phyloP scores from a whole-genome alignment of 2,329 filamentous ascomycete species.

The Diaporthe nobilis region DNA sequence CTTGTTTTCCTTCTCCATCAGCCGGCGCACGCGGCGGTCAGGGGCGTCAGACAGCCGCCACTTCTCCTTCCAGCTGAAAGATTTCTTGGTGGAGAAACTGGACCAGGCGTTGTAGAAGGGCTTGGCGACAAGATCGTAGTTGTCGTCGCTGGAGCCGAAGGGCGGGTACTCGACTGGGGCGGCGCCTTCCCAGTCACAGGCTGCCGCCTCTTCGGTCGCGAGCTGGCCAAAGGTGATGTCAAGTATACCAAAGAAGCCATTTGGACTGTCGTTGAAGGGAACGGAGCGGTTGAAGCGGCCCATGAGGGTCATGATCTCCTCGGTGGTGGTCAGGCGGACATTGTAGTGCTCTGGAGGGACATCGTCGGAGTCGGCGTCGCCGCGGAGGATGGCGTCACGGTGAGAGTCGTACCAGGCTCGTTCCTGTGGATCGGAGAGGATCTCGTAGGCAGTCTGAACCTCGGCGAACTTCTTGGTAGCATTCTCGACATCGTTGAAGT shows the following conservation, averaged over 20 bases:
- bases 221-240: conserved; percentile 84
- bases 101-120: conserved; percentile 87
- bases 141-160: conserved; percentile 84
- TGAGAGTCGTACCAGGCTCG: conserved; percentile 98
- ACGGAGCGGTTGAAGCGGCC: conserved; percentile 84
- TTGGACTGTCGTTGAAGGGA: conserved; percentile 83
- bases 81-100: conserved; percentile 86
- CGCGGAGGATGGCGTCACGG: conserved; percentile 84
- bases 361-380: conserved; percentile 65
- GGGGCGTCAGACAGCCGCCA: conserved; percentile 89
- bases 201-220: conserved; percentile 83
- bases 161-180: conserved; percentile 79
- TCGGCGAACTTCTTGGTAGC: conserved; percentile 91
- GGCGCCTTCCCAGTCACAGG: conserved; percentile 77
- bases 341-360: conserved; percentile 60
- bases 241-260: conserved; percentile 88
- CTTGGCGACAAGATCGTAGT: conserved; percentile 82
- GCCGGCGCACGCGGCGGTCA: conserved; percentile 83
- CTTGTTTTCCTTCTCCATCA: conserved; percentile 97
- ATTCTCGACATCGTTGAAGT: conserved; percentile 86
- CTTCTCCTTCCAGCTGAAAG: conserved; percentile 90
- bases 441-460: conserved; percentile 92
- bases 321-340: conserved; percentile 82
- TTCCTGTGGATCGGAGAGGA: conserved; percentile 96
- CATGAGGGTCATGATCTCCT: conserved; percentile 84